These are phyloP conservation scores for Penicillium coffeae DNA, from an alignment of 495 filamentous ascomycete species.

Conservation along the genomic window DNA sequence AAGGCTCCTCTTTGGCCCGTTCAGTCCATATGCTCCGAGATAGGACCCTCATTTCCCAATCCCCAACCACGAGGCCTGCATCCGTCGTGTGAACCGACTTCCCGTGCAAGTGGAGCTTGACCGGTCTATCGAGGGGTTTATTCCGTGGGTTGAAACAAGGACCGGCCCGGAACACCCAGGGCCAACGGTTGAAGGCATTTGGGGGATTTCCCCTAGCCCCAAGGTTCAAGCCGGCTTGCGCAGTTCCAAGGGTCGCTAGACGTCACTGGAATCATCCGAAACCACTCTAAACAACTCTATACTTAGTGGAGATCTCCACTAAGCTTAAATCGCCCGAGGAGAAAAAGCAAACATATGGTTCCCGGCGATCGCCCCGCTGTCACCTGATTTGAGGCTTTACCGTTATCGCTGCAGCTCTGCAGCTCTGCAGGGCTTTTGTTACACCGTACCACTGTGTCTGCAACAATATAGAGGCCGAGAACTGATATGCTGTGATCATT, in stretches of 20 bases:
- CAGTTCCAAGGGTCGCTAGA: no score
- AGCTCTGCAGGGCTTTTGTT: no score
- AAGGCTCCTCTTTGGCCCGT: not conserved
- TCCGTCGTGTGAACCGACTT: no score
- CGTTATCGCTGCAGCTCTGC: no score
- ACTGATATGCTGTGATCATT: no score
- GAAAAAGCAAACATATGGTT: constrained; percentile 20
- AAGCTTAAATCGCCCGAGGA: constrained; percentile 11
- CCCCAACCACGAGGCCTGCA: no score
- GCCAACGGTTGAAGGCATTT: no score
- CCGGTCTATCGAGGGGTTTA: not conserved
- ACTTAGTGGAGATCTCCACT: constrained; percentile 3
- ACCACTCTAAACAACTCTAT: not conserved
- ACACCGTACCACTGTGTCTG: no score
- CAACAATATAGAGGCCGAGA: no score
- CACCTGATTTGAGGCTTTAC: constrained; percentile 6
- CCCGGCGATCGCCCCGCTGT: constrained; percentile 9
- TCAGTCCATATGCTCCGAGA: not conserved
- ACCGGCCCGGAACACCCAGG: not conserved
- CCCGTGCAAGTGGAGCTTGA: not conserved
- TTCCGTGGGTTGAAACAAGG: not conserved
- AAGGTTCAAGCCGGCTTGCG: no score
- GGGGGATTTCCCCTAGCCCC: no score
- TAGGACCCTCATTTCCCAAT: not conserved
- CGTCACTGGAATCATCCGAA: no score